Percentiles rank a stretch among this genome's conserved stretches.
Evolutionary conservation across 2,329 filamentous ascomycete genomes (phyloP).

Genomic region (Neofusicoccum umdonicola): DNA sequence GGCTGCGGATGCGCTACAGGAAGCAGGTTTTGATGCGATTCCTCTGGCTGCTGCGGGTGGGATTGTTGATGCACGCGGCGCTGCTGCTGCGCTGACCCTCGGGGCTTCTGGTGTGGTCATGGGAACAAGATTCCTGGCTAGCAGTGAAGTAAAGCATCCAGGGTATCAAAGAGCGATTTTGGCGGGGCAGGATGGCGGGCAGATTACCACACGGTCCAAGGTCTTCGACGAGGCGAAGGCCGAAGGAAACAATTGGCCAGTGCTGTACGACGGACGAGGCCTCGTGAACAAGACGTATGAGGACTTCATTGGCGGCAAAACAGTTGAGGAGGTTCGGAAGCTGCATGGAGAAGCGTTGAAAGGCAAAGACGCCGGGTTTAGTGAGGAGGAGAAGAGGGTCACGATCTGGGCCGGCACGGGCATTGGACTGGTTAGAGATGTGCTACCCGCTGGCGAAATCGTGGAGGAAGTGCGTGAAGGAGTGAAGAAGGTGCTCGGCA

Average conservation of each 20-base stretch:
- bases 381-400: constrained; percentile 33
- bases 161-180: constrained; percentile 51
- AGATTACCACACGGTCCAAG: constrained; percentile 49
- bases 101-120: constrained; percentile 55
- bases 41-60: constrained; percentile 56
- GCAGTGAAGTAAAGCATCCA: constrained; percentile 45
- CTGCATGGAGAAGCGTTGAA: constrained; percentile 49
- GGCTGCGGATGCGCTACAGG: constrained; percentile 47
- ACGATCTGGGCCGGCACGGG: constrained; percentile 61
- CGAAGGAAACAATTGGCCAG: constrained; percentile 53
- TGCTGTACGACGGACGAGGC: constrained; percentile 55
- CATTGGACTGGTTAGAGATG: constrained; percentile 56
- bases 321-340: constrained; percentile 44
- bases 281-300: constrained; percentile 55
- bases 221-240: constrained; percentile 53
- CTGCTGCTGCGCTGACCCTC: constrained; percentile 54
- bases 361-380: constrained; percentile 47
- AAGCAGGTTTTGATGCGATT: constrained; percentile 32
- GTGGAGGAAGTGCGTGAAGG: constrained; percentile 47
- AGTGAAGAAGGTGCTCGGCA: constrained; percentile 30
- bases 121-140: constrained; percentile 63
- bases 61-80: constrained; percentile 55
- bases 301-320: constrained; percentile 36
- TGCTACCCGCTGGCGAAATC: constrained; percentile 53
- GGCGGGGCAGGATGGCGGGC: constrained; percentile 48